A percentile compares a stretch with the other conserved stretches of the same genome.
These are phyloP conservation scores for Priceomyces carsonii DNA, from an alignment of 805 yeast species.

Conservation along the genomic window DNA sequence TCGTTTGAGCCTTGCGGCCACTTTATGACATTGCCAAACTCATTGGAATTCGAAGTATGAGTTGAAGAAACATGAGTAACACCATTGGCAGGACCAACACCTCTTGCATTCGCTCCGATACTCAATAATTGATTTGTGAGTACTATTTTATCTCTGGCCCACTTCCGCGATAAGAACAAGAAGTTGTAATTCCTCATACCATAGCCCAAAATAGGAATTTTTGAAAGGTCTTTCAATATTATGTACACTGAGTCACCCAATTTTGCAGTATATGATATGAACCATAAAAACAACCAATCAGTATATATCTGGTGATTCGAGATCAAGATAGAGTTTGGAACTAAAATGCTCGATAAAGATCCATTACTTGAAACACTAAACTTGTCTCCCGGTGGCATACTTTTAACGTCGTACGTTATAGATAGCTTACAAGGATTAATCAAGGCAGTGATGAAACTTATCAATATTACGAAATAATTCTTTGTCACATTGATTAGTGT, in stretches of 20 bases:
- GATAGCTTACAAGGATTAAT: constrained; percentile 55
- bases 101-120: constrained; percentile 63
- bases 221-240: constrained; percentile 74
- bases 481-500: constrained; percentile 55
- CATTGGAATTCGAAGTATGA: constrained; percentile 12
- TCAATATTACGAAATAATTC: constrained; percentile 53
- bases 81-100: constrained; percentile 53
- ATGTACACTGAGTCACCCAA: constrained; percentile 67
- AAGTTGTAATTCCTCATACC: constrained; percentile 83
- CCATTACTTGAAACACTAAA: constrained; percentile 31
- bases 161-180: constrained; percentile 78
- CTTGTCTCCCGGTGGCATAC: constrained; percentile 13
- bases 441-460: constrained; percentile 50
- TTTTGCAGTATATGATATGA: constrained; percentile 68
- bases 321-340: constrained; percentile 61
- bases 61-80: constrained; percentile 32
- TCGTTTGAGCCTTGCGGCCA: constrained; percentile 35
- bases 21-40: constrained; percentile 6
- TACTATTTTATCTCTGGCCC: constrained; percentile 71
- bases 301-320: constrained; percentile 94
- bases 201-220: constrained; percentile 75
- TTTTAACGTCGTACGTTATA: constrained; percentile 47
- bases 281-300: constrained; percentile 94
- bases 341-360: constrained; percentile 28
- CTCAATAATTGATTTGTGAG: constrained; percentile 56